phyloP scores from a whole-genome alignment of 2,329 filamentous ascomycete genomes.

The Scolecobasidium constrictum region DNA sequence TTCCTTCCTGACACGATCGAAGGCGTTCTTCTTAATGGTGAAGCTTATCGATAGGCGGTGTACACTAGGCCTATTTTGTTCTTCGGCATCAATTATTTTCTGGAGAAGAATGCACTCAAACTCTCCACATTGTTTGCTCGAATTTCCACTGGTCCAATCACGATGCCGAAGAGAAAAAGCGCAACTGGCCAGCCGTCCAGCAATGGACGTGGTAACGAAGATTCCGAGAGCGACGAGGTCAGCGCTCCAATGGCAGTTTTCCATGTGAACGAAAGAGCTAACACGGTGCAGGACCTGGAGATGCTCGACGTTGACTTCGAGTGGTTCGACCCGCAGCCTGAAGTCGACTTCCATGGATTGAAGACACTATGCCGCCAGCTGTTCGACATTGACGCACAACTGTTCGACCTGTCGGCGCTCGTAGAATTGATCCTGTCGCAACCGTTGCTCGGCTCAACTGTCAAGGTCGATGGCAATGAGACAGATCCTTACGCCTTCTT shows the following conservation, averaged over 20 bases:
- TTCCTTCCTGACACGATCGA: too few species aligned
- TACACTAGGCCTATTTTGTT: background rate
- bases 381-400: slow-evolving; percentile 73
- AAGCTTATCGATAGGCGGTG: background rate
- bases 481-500: slow-evolving; percentile 88
- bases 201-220: slow-evolving; percentile 5
- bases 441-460: slow-evolving; percentile 79
- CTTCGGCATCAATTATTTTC: background rate
- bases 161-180: slow-evolving; percentile 8
- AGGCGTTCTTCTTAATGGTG: too few species aligned
- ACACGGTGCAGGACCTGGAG: slow-evolving; percentile 59
- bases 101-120: background rate
- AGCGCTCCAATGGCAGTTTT: background rate
- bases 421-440: slow-evolving; percentile 81
- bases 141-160: background rate
- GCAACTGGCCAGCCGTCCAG: background rate
- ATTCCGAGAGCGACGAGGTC: slow-evolving; percentile 7
- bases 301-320: slow-evolving; percentile 95
- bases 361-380: slow-evolving; percentile 85
- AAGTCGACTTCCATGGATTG: slow-evolving; percentile 88
- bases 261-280: slow-evolving; percentile 4
- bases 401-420: slow-evolving; percentile 80
- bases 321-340: slow-evolving; percentile 90
- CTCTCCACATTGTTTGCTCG: background rate
- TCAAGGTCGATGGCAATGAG: slow-evolving; percentile 93